A percentile compares a stretch with the other conserved stretches of the same genome.
Conservation (phyloP, 2,329 filamentous ascomycete genomes). For the Dryadomyces quercus-mongolicae region DNA sequence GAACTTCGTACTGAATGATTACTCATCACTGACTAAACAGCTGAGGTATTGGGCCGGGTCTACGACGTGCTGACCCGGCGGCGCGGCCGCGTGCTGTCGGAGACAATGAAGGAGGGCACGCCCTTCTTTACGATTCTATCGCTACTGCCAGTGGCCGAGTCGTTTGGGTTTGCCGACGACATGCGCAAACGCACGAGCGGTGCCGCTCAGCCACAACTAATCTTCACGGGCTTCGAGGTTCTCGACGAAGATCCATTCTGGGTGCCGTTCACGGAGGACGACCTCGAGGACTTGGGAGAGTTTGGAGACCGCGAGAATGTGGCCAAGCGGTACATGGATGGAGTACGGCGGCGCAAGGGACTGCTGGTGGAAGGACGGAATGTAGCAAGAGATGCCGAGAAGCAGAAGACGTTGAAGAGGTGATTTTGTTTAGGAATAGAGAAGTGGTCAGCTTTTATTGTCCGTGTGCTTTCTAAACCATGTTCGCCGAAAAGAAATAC, state of each 20-base stretch:
- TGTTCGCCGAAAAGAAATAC: not conserved
- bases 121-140: slow-evolving; percentile 93
- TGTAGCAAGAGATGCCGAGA: slow-evolving; percentile 79
- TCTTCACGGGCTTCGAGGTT: slow-evolving; percentile 87
- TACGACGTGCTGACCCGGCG: slow-evolving; percentile 97
- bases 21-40: slow-evolving; percentile 22
- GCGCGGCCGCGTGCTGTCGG: slow-evolving; percentile 76
- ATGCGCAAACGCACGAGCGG: slow-evolving; percentile 91
- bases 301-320: slow-evolving; percentile 90
- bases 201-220: slow-evolving; percentile 80
- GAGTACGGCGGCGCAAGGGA: slow-evolving; percentile 76
- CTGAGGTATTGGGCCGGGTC: slow-evolving; percentile 87
- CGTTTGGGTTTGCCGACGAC: slow-evolving; percentile 91
- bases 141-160: slow-evolving; percentile 81
- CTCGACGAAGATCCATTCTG: slow-evolving; percentile 95
- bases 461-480: slow-evolving; percentile 1
- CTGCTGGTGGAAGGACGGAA: slow-evolving; percentile 68
- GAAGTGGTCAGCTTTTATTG: slow-evolving; percentile 14
- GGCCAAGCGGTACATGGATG: slow-evolving; percentile 91
- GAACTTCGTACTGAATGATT: not conserved
- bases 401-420: slow-evolving; percentile 63
- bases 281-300: slow-evolving; percentile 91
- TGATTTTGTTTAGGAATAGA: slow-evolving; percentile 18
- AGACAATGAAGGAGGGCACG: slow-evolving; percentile 87
- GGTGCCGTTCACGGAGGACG: slow-evolving; percentile 93